phyloP scores from a whole-genome alignment of 352 stramenopile genomes.

The Pythium sp. region DNA sequence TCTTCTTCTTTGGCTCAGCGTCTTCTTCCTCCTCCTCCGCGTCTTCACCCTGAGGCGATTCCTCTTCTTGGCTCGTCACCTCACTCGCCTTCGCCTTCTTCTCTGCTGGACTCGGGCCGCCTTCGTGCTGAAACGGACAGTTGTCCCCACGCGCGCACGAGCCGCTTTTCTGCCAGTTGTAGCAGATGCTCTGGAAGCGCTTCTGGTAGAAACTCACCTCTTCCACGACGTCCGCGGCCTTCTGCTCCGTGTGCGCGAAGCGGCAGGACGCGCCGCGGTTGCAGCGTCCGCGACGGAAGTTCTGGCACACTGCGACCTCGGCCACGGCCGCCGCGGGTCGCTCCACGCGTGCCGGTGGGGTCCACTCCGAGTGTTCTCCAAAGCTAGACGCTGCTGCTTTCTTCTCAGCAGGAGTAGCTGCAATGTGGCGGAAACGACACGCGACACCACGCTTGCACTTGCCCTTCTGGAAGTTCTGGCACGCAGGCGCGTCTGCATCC shows the following conservation, averaged over 20 bases:
- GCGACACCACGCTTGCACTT: slow-evolving; percentile 62
- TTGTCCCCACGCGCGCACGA: slow-evolving; percentile 39
- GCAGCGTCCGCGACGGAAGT: slow-evolving; percentile 44
- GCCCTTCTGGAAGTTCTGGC: slow-evolving; percentile 64
- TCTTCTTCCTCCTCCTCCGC: slow-evolving; percentile 12
- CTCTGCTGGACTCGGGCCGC: not conserved
- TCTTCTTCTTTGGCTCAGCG: slow-evolving; percentile 14
- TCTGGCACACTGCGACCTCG: slow-evolving; percentile 47
- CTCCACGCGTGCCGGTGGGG: slow-evolving; percentile 33
- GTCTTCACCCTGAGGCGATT: slow-evolving; percentile 5
- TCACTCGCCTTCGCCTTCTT: not conserved
- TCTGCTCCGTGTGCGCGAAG: slow-evolving; percentile 47
- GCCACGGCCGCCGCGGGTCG: slow-evolving; percentile 36
- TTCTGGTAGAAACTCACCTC: slow-evolving; percentile 64
- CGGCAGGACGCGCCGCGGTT: slow-evolving; percentile 49
- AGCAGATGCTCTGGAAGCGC: slow-evolving; percentile 60
- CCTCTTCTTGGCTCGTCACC: not conserved
- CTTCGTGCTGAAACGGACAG: slow-evolving; percentile 54
- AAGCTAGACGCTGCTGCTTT: slow-evolving; percentile 10
- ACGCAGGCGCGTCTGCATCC: slow-evolving; percentile 47
- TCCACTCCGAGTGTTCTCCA: slow-evolving; percentile 11
- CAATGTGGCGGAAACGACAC: slow-evolving; percentile 62
- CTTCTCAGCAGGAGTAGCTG: slow-evolving; percentile 15
- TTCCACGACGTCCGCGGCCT: slow-evolving; percentile 29
- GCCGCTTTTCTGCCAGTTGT: slow-evolving; percentile 54